A percentile compares a stretch with the other conserved stretches of the same genome.
These are phyloP conservation scores for Lactarius hatsudake DNA, from an alignment of 768 basidiomycete species.

Conservation along the genomic window DNA sequence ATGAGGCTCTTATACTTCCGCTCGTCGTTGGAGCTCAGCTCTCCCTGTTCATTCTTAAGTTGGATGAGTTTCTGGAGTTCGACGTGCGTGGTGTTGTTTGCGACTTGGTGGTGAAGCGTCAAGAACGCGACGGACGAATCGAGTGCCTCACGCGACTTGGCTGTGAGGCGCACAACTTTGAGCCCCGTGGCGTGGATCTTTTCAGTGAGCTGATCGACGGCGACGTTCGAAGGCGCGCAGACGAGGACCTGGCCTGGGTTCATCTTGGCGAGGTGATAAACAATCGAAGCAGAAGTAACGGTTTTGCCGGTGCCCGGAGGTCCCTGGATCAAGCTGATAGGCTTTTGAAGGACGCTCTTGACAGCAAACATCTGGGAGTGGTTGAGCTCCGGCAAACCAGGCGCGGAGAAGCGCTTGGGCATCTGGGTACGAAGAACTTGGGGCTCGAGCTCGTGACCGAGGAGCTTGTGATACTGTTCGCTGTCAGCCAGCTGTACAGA, in stretches of 20 bases:
- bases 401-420: conserved; percentile 97
- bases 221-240: conserved; percentile 98
- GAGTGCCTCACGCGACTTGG: conserved; percentile 96
- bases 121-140: conserved; percentile 94
- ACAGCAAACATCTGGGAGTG: conserved; percentile 99
- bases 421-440: conserved; percentile 88
- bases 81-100: conserved; percentile 92
- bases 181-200: conserved; percentile 99
- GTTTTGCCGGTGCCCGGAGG: conserved; percentile 99
- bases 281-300: conserved; percentile 97
- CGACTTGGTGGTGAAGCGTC: conserved; percentile 95
- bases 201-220: conserved; percentile 97
- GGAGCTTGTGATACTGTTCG: conserved; percentile 90
- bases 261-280: conserved; percentile 99
- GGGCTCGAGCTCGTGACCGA: conserved; percentile 96
- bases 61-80: conserved; percentile 98
- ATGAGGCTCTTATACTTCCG: conserved; percentile 97
- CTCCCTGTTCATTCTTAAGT: conserved; percentile 96
- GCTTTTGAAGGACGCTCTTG: conserved; percentile 98
- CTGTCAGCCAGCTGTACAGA: conserved; percentile 7
- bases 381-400: conserved; percentile 95
- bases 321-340: conserved; percentile 95
- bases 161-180: conserved; percentile 96
- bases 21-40: conserved; percentile 94
- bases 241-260: conserved; percentile 99